phyloP scores from a whole-genome alignment of 176 grass and related monocot genomes.

The Paspalum vaginatum region DNA sequence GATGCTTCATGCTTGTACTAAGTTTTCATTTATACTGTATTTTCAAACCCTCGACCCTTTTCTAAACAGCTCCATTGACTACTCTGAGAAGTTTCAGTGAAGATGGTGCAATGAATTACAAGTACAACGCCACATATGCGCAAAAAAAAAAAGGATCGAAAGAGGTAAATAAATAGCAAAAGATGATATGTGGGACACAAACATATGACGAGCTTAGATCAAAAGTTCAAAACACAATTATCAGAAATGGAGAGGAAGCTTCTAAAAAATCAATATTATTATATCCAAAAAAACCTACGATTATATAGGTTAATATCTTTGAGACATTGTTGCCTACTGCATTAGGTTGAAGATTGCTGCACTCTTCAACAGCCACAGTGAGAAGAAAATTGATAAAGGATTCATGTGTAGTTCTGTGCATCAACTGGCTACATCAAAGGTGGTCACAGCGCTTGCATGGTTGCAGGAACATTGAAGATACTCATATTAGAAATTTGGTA shows the following conservation, averaged over 20 bases:
- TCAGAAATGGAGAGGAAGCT: not conserved
- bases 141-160: not conserved
- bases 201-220: not conserved
- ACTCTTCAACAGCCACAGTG: not conserved
- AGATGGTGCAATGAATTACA: not conserved
- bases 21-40: not conserved
- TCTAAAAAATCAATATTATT: not conserved
- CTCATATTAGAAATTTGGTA: constrained; percentile 1
- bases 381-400: constrained; percentile 21
- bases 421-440: not conserved
- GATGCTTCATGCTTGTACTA: not conserved
- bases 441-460: not conserved
- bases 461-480: not conserved
- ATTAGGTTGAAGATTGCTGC: not conserved
- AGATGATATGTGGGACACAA: not conserved
- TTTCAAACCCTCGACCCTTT: not conserved
- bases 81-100: not conserved
- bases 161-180: not conserved
- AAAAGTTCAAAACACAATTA: not conserved
- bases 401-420: not conserved
- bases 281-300: not conserved
- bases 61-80: not conserved
- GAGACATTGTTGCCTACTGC: not conserved
- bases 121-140: not conserved
- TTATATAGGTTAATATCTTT: not conserved